These are phyloP conservation scores for Ganoderma sinense DNA, from an alignment of 1,284 basidiomycete species.

Conservation along the genomic window DNA sequence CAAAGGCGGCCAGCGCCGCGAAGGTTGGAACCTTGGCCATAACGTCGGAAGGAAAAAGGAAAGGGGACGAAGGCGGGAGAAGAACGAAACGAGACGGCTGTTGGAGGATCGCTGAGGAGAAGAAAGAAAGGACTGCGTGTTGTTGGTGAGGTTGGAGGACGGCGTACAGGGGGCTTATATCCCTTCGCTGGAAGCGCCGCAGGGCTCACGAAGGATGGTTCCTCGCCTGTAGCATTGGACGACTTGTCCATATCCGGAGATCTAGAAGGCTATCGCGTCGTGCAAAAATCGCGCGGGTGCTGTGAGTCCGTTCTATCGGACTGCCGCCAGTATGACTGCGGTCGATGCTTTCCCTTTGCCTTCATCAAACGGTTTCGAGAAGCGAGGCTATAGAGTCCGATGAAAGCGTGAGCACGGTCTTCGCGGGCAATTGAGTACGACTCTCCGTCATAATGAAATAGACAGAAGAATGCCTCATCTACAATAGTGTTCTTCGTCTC, in stretches of 20 bases:
- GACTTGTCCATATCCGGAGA: neutral
- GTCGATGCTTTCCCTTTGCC: neutral
- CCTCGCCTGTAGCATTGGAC: neutral
- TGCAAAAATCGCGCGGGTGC: neutral
- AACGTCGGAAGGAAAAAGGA: neutral
- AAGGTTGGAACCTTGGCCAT: constrained; percentile 2
- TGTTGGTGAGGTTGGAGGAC: neutral
- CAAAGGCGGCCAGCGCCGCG: constrained; percentile 6
- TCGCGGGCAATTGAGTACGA: neutral
- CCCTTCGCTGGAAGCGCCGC: neutral
- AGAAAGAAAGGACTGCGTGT: neutral
- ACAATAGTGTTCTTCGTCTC: neutral
- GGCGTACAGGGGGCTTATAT: neutral
- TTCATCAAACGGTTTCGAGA: neutral
- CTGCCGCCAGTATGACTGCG: neutral
- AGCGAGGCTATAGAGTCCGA: neutral
- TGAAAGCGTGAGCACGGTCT: constrained; percentile 2
- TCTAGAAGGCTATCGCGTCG: neutral
- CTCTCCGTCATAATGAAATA: neutral
- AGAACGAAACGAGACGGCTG: neutral
- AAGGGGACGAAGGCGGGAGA: neutral
- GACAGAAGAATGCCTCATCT: neutral
- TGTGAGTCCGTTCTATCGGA: neutral
- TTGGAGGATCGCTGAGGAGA: neutral
- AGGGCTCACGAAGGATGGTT: neutral